A percentile compares a stretch with the other conserved stretches of the same genome.
Evolutionary conservation across 768 basidiomycete species (phyloP).

Genomic region (Boletus edulis): DNA sequence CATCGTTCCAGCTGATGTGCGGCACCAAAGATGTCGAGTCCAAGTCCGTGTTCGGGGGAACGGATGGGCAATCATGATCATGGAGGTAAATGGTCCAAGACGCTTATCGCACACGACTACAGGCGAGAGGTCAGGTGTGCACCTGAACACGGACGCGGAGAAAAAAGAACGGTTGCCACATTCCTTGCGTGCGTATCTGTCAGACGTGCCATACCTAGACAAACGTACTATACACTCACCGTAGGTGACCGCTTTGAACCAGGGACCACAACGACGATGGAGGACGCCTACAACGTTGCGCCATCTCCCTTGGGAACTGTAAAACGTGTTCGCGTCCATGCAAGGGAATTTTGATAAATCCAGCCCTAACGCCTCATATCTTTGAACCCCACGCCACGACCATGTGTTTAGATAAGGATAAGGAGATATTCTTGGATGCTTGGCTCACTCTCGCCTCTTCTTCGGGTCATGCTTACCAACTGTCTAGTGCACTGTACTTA

Average conservation of each 20-base stretch:
- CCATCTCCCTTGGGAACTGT: constrained; percentile 1
- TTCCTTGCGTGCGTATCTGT: constrained; percentile 1
- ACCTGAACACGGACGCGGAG: not conserved
- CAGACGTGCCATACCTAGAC: not conserved
- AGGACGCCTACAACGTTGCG: not conserved
- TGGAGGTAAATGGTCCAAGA: not conserved
- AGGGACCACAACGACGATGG: not conserved
- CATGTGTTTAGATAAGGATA: constrained; percentile 20
- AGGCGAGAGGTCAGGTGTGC: not conserved
- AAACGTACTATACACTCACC: not conserved
- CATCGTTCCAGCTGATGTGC: not conserved
- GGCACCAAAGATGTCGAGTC: not conserved
- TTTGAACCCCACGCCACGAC: not conserved
- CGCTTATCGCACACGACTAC: constrained; percentile 8
- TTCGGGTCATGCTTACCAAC: constrained; percentile 2
- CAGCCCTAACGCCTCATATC: not conserved
- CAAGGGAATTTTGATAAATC: constrained; percentile 13
- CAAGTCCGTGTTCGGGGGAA: not conserved
- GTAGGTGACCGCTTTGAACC: not conserved
- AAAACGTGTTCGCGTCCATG: not conserved
- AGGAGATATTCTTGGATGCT: constrained; percentile 20
- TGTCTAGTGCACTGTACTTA: not conserved
- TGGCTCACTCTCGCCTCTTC: not conserved
- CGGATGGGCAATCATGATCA: not conserved
- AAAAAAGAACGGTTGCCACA: not conserved